Percentiles rank a stretch among this genome's conserved stretches.
These are phyloP conservation scores for Cynanchum wilfordii DNA, from an alignment of 257 asterid genomes.

Conservation along the genomic window DNA sequence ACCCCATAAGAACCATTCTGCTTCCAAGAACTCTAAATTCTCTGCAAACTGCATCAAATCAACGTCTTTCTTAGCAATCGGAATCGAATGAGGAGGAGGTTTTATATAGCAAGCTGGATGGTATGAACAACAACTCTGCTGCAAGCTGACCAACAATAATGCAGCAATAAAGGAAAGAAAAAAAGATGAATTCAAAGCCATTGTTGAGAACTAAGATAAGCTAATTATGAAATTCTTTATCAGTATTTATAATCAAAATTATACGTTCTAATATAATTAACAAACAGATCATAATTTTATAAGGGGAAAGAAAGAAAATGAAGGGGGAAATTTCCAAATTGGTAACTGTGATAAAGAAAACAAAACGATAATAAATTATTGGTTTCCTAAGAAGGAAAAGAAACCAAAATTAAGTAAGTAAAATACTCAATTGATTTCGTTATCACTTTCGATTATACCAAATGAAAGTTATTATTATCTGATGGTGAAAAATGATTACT, in stretches of 20 bases:
- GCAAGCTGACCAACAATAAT: neutral
- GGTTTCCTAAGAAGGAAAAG: no score
- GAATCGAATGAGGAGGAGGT: constrained; percentile 9
- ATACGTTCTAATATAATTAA: no score
- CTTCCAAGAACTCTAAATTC: constrained; percentile 43
- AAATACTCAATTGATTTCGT: no score
- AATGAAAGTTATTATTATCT: no score
- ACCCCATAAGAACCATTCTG: constrained; percentile 33
- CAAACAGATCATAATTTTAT: no score
- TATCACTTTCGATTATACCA: no score
- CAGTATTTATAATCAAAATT: neutral
- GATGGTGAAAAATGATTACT: no score
- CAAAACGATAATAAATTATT: no score
- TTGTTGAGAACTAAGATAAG: neutral
- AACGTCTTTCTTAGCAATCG: constrained; percentile 22
- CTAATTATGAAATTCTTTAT: neutral
- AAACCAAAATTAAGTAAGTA: no score
- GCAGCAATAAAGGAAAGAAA: neutral
- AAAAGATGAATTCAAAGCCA: neutral
- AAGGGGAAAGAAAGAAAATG: no score
- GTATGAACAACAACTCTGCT: neutral
- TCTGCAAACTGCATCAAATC: constrained; percentile 34
- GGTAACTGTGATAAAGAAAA: no score
- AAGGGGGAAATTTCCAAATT: no score
- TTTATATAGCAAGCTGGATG: constrained; percentile 8